Evolutionary conservation across 768 basidiomycete species (phyloP), one percentile per base, ranked within the genome.

Genomic region (Termitomyces sp.): DNA sequence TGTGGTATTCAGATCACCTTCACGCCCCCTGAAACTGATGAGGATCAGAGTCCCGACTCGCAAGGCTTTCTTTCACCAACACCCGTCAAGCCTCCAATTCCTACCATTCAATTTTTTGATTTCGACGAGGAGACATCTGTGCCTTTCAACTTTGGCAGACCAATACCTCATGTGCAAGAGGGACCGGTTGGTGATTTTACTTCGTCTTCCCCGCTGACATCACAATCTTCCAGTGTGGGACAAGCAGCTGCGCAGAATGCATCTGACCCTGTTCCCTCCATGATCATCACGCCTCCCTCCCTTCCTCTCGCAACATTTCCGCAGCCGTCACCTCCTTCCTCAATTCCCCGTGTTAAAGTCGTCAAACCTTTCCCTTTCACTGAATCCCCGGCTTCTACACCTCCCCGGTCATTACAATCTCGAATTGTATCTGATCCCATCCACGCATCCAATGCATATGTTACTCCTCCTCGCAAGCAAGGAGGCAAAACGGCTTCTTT

Each of bases 1-100:
- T 82, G 85, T 27, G 90, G 89, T 5, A 88, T 92, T 66, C 83
- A 79, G 59, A 90, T 91, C 63, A 87, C 79, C 3, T 90, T 91
- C 60, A 83, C 81, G 3, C 81, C 85, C 20, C 85, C 89, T n/a
- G 72, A 67, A 24, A 67, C 73, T 12, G 76, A 75, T 26, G 75
- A 74, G 39, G 68, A 69, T 26, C 67, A 67, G 26, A 63, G 61
- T 18, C 57, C 64, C 31, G 66, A 71, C 13, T 64, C 64, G 34
- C 72, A 72, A 53, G 66, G 71, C 27, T 64, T 65, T 26, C 42
- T 70, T 46, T 68, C 68, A 34, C 47, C 70, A 29, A 65, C 70
- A 18, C 68, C 71, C 51, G 58, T 63, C 5, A 57, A 52, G 32
- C 70, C 69, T 50, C 58, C 66, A 8, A 63, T 74, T 37, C 74